Evolutionary conservation across 1,139 yeast genomes (phyloP).

Genomic region (Yamadazyma atlantica): DNA sequence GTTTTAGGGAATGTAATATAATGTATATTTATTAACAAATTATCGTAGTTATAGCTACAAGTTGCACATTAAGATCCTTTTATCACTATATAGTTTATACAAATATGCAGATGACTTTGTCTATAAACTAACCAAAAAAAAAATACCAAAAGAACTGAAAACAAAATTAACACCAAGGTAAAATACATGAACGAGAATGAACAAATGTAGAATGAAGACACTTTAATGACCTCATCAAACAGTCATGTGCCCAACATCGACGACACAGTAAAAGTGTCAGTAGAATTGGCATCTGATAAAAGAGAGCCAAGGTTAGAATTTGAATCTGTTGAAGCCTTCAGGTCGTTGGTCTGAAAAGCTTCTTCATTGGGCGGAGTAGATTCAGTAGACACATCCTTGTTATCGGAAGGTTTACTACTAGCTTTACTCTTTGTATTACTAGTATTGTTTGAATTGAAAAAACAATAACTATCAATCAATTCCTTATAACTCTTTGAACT

Average conservation of each 20-base stretch:
- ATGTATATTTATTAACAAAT: neutral
- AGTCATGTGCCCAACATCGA: slow-evolving; percentile 24
- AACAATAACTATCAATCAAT: slow-evolving; percentile 71
- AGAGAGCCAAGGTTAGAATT: neutral
- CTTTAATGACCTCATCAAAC: neutral
- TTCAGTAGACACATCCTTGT: too few species aligned
- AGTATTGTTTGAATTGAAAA: slow-evolving; percentile 31
- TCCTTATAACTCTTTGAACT: slow-evolving; percentile 68
- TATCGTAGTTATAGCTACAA: neutral
- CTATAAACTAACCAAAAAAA: slow-evolving; percentile 2
- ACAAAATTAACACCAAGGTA: slow-evolving; percentile 1
- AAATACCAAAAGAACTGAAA: slow-evolving; percentile 1
- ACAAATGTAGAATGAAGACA: neutral
- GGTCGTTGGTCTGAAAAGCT: too few species aligned
- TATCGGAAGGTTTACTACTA: too few species aligned
- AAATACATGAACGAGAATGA: neutral
- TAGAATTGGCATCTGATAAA: slow-evolving; percentile 3
- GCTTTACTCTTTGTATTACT: slow-evolving; percentile 1
- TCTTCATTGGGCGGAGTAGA: neutral
- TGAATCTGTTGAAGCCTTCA: too few species aligned
- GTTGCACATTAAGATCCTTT: neutral
- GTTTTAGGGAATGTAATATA: neutral
- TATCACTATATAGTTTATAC: slow-evolving; percentile 1
- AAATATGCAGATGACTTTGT: neutral
- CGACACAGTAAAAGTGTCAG: slow-evolving; percentile 25